phyloP scores from a whole-genome alignment of 2,329 filamentous ascomycete genomes.

The Neofusicoccum umdonicola region DNA sequence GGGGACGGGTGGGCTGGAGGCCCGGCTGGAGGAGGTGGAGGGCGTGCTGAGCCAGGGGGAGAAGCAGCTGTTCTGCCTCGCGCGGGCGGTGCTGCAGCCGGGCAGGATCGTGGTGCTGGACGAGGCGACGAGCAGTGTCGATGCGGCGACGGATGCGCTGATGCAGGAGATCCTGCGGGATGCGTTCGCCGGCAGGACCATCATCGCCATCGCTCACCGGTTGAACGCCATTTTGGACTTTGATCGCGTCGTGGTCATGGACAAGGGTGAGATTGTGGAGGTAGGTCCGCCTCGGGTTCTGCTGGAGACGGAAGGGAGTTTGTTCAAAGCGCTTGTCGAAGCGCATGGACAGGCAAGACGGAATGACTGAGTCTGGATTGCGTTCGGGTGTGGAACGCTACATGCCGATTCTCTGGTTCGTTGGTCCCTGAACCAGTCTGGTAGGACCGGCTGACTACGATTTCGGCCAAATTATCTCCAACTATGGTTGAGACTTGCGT shows the following conservation, averaged over 20 bases:
- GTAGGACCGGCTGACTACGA: no score
- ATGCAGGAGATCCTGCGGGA: conserved; percentile 58
- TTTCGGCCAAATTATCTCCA: no score
- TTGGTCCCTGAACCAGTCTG: no score
- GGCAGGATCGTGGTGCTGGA: conserved; percentile 31
- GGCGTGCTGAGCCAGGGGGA: conserved; percentile 47
- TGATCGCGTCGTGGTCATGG: conserved; percentile 53
- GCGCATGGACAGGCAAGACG: conserved; percentile 13
- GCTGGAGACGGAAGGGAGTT: conserved; percentile 17
- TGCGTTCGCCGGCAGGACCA: conserved; percentile 56
- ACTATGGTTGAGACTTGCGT: no score
- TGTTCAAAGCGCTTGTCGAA: conserved; percentile 22
- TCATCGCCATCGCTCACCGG: conserved; percentile 58
- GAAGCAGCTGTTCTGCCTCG: conserved; percentile 63
- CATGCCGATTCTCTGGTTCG: no score
- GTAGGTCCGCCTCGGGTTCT: conserved; percentile 11
- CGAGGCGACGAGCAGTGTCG: conserved; percentile 28
- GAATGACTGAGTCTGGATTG: not conserved
- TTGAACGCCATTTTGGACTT: conserved; percentile 56
- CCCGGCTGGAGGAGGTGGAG: conserved; percentile 20
- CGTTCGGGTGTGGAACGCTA: not conserved
- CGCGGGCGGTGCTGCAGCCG: conserved; percentile 53
- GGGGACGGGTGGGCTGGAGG: conserved; percentile 12
- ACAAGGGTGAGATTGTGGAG: conserved; percentile 50
- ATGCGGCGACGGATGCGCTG: conserved; percentile 51